phyloP scores from a whole-genome alignment of 2,329 filamentous ascomycete species.

The Macroventuria anomochaeta region DNA sequence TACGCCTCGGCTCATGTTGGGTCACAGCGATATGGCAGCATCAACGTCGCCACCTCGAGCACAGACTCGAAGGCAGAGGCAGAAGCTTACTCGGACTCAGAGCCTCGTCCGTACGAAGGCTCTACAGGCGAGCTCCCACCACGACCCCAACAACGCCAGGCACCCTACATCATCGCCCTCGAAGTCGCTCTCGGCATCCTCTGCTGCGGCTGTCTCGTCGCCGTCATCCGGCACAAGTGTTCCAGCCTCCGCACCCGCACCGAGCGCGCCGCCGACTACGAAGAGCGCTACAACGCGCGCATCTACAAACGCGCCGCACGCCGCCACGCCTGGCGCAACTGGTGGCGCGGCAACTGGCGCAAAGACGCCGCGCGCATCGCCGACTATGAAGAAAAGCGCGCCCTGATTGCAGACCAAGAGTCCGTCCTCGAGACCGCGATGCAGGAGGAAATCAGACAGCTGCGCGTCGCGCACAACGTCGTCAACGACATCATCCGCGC shows the following conservation, averaged over 20 bases:
- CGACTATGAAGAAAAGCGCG: conserved; percentile 61
- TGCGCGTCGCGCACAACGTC: conserved; percentile 60
- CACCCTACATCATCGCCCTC: conserved; percentile 50
- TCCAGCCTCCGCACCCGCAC: conserved; percentile 58
- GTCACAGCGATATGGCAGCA: conserved; percentile 27
- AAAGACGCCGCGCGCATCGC: conserved; percentile 39
- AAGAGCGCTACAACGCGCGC: conserved; percentile 60
- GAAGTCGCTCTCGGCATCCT: conserved; percentile 54
- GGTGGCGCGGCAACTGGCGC: conserved; percentile 53
- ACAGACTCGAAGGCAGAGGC: conserved; percentile 19
- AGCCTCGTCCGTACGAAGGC: conserved; percentile 24
- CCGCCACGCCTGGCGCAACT: conserved; percentile 57
- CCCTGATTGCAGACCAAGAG: conserved; percentile 56
- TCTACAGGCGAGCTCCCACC: conserved; percentile 26
- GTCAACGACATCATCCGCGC: conserved; percentile 58
- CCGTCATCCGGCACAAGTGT: conserved; percentile 56
- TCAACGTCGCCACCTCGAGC: conserved; percentile 17
- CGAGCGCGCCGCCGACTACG: conserved; percentile 60
- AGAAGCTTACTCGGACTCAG: not conserved
- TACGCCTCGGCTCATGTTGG: conserved; percentile 29
- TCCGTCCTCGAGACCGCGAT: conserved; percentile 53
- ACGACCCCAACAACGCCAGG: conserved; percentile 30
- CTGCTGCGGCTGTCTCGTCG: conserved; percentile 54
- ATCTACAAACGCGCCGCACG: conserved; percentile 62
- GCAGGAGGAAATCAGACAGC: conserved; percentile 56